Evolutionary conservation across 176 grass and related monocot species (phyloP), one percentile per base, ranked within the genome.

Genomic region (Typha latifolia): DNA sequence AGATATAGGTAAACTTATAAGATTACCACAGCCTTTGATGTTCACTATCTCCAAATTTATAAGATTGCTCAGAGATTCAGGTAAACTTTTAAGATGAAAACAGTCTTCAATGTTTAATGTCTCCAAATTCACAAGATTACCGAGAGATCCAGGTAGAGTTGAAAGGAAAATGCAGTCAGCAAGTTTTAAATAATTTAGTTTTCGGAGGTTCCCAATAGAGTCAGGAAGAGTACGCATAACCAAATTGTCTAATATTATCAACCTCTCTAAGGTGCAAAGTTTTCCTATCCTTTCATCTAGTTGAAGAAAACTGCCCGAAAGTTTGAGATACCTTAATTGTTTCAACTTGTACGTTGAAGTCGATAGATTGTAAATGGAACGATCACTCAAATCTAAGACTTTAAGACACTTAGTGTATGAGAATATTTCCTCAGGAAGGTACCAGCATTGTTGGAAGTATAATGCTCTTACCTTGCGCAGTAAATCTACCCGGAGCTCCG

Each of bases 251-350:
- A 71, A 70, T 3, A 81, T 0, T 2, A n/a, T 65, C 27, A 81
- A 66, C 53, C 70, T 23, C 16, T 75, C 32, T 23, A 81, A 59
- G 12, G 22, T 70, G 43, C 64, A 32, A 23, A 81, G 48, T 3
- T 70, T 12, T n/a, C 61, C 56, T 64, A 81, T 49, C 11, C 21
- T 18, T 65, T 12, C 1, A 50, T 69, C 62, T 22, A 73, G 50
- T 78, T 84, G 12, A 84, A n/a, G n/a, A n/a, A n/a, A n/a, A n/a
- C n/a, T 49, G 26, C 78, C 72, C 55, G 77, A 70, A 47, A 83
- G 65, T 14, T 69, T 75, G 61, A 88, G 81, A 32, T 84, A 87
- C 49, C 79, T 76, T 37, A 87, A 64, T 69, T 87, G 85, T 10
- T 66, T 86, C 63, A 86, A 26, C 0, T 62, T 16, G 71, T 67